A percentile compares a stretch with the other conserved stretches of the same genome.
phyloP scores from a whole-genome alignment of 2,329 filamentous ascomycete species.

The Claviceps sp. region DNA sequence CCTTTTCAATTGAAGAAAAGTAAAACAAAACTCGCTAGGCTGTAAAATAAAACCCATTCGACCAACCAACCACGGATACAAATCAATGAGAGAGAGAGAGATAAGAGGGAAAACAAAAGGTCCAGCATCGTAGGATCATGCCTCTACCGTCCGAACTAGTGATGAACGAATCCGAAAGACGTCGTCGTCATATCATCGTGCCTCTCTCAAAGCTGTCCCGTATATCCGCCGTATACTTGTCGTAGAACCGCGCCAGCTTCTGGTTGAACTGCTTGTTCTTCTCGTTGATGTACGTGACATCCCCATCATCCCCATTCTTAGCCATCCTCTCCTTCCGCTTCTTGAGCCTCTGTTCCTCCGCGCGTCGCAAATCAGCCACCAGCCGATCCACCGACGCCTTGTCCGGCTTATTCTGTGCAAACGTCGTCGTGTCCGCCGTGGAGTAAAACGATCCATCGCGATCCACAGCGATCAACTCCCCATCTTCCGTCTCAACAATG shows the following conservation, averaged over 20 bases:
- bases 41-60: conserved; percentile 16
- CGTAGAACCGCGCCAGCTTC: conserved; percentile 90
- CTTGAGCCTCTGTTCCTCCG: conserved; percentile 75
- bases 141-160: no score
- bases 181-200: conserved; percentile 61
- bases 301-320: conserved; percentile 69
- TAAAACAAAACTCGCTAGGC: conserved; percentile 13
- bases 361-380: conserved; percentile 74
- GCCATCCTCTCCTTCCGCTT: conserved; percentile 70
- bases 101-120: background rate
- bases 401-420: conserved; percentile 74
- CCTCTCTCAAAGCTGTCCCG: conserved; percentile 94
- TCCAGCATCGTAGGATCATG: background rate
- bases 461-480: conserved; percentile 88
- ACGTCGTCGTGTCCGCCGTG: conserved; percentile 68
- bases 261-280: conserved; percentile 99
- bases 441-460: conserved; percentile 84
- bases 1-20: background rate
- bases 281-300: conserved; percentile 98
- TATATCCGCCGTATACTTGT: conserved; percentile 96
- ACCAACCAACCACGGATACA: background rate
- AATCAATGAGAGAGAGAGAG: background rate
- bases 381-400: conserved; percentile 79
- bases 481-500: conserved; percentile 89
- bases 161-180: background rate